A percentile compares a stretch with the other conserved stretches of the same genome.
Evolutionary conservation across 768 basidiomycete genomes (phyloP).

Genomic region (Holtermannia corniformis): DNA sequence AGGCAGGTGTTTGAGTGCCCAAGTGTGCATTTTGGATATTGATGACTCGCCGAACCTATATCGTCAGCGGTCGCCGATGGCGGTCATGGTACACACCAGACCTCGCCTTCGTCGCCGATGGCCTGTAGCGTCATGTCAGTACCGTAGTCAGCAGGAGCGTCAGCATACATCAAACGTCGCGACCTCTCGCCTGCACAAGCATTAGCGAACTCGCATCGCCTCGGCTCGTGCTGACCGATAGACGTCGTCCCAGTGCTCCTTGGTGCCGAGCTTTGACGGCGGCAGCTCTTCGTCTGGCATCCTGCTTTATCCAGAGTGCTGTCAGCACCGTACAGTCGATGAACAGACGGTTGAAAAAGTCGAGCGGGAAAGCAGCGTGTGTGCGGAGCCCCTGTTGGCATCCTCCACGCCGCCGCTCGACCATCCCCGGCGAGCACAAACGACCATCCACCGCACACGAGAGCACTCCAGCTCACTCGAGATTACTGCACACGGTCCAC

Average conservation of each 20-base stretch:
- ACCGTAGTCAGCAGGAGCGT: neutral
- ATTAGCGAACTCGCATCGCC: neutral
- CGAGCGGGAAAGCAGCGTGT: too few species aligned
- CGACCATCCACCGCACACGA: too few species aligned
- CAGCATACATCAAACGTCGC: slow-evolving; percentile 34
- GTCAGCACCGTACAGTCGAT: too few species aligned
- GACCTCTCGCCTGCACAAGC: slow-evolving; percentile 35
- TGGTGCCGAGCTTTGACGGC: slow-evolving; percentile 40
- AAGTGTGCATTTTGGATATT: slow-evolving; percentile 44
- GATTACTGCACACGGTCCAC: neutral
- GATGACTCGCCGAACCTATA: slow-evolving; percentile 44
- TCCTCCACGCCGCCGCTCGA: too few species aligned
- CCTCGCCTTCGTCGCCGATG: slow-evolving; percentile 45
- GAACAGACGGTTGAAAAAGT: too few species aligned
- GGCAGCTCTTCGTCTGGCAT: slow-evolving; percentile 38
- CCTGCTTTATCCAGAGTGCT: neutral
- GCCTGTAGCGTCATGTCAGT: slow-evolving; percentile 24
- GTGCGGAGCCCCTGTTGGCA: too few species aligned
- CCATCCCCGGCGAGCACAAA: too few species aligned
- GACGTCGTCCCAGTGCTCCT: slow-evolving; percentile 41
- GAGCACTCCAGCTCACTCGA: too few species aligned
- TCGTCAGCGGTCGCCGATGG: neutral
- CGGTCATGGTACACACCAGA: slow-evolving; percentile 38
- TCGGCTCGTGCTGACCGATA: slow-evolving; percentile 38
- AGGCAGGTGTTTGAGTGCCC: slow-evolving; percentile 41